phyloP scores from a whole-genome alignment of 176 grass and related monocot species.

The Saccharum officinarum region DNA sequence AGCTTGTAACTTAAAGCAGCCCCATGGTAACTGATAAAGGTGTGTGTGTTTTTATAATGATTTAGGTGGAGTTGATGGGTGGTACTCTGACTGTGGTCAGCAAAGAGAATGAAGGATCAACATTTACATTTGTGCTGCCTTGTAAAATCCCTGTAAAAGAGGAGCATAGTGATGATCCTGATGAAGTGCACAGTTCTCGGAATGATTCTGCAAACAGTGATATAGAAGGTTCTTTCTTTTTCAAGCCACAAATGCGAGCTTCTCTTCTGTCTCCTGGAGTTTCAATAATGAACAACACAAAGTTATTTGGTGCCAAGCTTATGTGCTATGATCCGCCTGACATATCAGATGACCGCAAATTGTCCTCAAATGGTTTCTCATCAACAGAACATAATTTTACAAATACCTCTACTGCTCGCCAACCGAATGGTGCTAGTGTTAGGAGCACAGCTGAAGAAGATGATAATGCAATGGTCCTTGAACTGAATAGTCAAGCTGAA shows the following conservation, averaged over 20 bases:
- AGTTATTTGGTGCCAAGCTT: slow-evolving; percentile 43
- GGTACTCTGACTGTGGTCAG: slow-evolving; percentile 73
- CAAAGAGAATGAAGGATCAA: slow-evolving; percentile 80
- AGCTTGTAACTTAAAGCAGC: slow-evolving; percentile 27
- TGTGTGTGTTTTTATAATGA: slow-evolving; percentile 31
- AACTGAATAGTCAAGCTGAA: slow-evolving; percentile 48
- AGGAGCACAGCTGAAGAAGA: slow-evolving; percentile 42
- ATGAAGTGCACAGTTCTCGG: slow-evolving; percentile 45
- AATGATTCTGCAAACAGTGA: slow-evolving; percentile 44
- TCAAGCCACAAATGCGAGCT: slow-evolving; percentile 60
- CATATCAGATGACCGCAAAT: slow-evolving; percentile 40
- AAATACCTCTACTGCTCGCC: slow-evolving; percentile 27
- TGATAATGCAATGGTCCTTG: slow-evolving; percentile 34
- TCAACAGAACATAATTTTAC: slow-evolving; percentile 27
- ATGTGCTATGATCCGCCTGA: slow-evolving; percentile 32
- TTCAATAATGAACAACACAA: slow-evolving; percentile 36
- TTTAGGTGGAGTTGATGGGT: slow-evolving; percentile 92
- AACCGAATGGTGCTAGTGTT: slow-evolving; percentile 31
- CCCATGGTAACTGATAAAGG: slow-evolving; percentile 1
- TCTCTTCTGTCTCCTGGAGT: slow-evolving; percentile 40
- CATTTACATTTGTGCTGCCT: slow-evolving; percentile 78
- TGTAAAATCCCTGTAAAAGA: slow-evolving; percentile 76
- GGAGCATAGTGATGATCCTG: slow-evolving; percentile 63
- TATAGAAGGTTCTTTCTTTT: slow-evolving; percentile 73
- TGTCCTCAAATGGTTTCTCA: slow-evolving; percentile 34